A percentile compares a stretch with the other conserved stretches of the same genome.
Evolutionary conservation across 352 stramenopile genomes (phyloP).

Genomic region (Pythium brachiatum): DNA sequence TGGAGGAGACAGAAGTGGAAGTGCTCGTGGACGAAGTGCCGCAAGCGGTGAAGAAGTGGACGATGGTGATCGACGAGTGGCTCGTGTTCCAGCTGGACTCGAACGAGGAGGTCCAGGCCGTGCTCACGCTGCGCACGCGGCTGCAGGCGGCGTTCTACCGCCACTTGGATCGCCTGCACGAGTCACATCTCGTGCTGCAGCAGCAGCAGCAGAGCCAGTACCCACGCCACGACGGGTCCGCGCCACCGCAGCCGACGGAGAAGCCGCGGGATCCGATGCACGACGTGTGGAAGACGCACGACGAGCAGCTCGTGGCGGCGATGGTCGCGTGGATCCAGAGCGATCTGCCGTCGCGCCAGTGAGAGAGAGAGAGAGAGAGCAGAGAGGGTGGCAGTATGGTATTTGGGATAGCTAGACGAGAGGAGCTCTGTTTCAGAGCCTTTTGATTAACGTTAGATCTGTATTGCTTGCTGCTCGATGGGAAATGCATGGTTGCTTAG

Average conservation of each 20-base stretch:
- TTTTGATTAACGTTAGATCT: background rate
- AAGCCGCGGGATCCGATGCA: constrained; percentile 19
- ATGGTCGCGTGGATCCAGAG: constrained; percentile 51
- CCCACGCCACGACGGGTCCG: constrained; percentile 17
- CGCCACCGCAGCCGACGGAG: background rate
- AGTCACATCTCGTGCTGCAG: constrained; percentile 19
- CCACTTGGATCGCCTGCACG: constrained; percentile 63
- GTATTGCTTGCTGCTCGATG: background rate
- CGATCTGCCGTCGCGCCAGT: constrained; percentile 30
- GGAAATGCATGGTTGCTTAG: too few relatives aligned
- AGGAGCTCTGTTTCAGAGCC: background rate
- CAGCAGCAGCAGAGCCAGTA: constrained; percentile 15
- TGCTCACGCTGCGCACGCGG: constrained; percentile 53
- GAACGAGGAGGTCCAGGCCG: constrained; percentile 38
- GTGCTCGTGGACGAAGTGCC: constrained; percentile 32
- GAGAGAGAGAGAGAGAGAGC: too few relatives aligned
- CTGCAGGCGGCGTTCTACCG: constrained; percentile 61
- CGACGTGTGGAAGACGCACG: constrained; percentile 34
- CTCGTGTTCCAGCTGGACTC: constrained; percentile 57
- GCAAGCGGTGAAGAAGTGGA: constrained; percentile 32
- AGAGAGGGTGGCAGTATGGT: too few relatives aligned
- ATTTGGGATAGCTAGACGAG: background rate
- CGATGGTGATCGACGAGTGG: constrained; percentile 74
- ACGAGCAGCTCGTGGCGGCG: constrained; percentile 46
- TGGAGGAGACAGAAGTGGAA: constrained; percentile 32